Percentiles rank a stretch among this genome's conserved stretches.
These are phyloP conservation scores for Leonotis leonurus DNA, from an alignment of 257 asterid genomes.

Conservation along the genomic window DNA sequence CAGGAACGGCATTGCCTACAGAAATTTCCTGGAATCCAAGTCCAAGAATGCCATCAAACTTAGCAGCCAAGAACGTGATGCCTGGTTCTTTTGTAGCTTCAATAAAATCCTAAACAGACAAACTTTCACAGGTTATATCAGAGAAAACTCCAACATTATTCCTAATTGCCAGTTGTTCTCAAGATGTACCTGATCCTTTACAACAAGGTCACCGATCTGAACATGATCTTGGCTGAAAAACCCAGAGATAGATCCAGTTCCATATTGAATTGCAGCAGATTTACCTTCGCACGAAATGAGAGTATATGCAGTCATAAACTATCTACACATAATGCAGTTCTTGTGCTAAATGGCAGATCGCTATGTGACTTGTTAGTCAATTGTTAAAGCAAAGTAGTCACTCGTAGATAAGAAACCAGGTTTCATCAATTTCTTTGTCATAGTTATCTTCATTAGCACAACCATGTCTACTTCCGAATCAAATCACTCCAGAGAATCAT, in stretches of 20 bases:
- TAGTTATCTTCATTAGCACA: not conserved
- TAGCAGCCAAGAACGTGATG: constrained; percentile 76
- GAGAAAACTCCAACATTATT: not conserved
- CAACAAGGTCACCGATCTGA: constrained; percentile 55
- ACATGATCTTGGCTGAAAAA: constrained; percentile 70
- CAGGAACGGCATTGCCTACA: constrained; percentile 69
- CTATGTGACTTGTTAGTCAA: not conserved
- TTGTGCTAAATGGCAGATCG: not conserved
- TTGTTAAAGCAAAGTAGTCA: not conserved
- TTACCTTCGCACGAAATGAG: constrained; percentile 47
- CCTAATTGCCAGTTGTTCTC: not conserved
- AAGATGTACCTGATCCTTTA: constrained; percentile 59
- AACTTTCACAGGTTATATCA: constrained; percentile 5
- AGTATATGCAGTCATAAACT: not conserved
- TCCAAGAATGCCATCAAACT: constrained; percentile 92
- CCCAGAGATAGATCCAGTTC: constrained; percentile 91
- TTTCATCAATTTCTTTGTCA: not conserved
- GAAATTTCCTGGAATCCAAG: constrained; percentile 93
- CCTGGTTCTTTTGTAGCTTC: constrained; percentile 88
- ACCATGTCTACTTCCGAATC: not conserved
- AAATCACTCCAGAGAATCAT: not conserved
- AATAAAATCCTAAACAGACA: constrained; percentile 51
- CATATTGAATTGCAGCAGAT: constrained; percentile 78
- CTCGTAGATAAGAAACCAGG: not conserved
- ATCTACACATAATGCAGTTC: not conserved